Percentiles rank a stretch among this genome's conserved stretches.
Conservation (phyloP, 1,284 basidiomycete genomes). For the Flammula alnicola region DNA sequence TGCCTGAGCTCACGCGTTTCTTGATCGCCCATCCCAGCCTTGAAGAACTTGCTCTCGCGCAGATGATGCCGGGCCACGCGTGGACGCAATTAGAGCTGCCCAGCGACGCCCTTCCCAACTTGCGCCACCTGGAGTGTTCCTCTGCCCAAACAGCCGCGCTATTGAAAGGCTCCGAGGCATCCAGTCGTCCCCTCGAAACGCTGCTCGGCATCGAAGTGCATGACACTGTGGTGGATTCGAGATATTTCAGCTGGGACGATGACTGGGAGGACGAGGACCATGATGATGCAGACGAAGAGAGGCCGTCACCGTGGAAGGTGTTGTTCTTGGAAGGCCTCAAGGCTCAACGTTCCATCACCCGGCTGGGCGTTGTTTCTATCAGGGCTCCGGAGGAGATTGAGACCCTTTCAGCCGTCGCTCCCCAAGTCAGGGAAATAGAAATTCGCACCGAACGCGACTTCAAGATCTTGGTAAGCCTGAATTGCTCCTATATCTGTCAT, state of each 20-base stretch:
- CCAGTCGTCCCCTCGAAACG: constrained; percentile 9
- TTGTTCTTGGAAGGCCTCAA: background rate
- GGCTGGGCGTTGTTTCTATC: background rate
- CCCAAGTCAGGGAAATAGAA: constrained; percentile 1
- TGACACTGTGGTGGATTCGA: background rate
- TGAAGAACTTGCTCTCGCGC: constrained; percentile 5
- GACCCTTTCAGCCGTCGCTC: background rate
- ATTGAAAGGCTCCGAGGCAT: constrained; percentile 2
- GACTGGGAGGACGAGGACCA: constrained; percentile 4
- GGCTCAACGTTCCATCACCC: background rate
- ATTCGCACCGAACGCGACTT: no score
- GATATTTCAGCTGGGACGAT: constrained; percentile 2
- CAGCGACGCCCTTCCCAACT: constrained; percentile 4
- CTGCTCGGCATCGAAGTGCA: constrained; percentile 10
- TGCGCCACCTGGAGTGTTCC: constrained; percentile 9
- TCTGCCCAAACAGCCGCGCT: constrained; percentile 9
- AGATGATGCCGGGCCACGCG: constrained; percentile 13
- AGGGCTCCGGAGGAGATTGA: background rate
- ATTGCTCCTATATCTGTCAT: no score
- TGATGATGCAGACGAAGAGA: background rate
- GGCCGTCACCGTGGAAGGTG: background rate
- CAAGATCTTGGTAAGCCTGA: no score
- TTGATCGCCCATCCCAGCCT: constrained; percentile 4
- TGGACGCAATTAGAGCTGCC: constrained; percentile 12
- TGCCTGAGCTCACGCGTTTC: constrained; percentile 1